These are phyloP conservation scores for Flueggea neowawraea DNA, from an alignment of 441 rosid genomes.

Conservation along the genomic window DNA sequence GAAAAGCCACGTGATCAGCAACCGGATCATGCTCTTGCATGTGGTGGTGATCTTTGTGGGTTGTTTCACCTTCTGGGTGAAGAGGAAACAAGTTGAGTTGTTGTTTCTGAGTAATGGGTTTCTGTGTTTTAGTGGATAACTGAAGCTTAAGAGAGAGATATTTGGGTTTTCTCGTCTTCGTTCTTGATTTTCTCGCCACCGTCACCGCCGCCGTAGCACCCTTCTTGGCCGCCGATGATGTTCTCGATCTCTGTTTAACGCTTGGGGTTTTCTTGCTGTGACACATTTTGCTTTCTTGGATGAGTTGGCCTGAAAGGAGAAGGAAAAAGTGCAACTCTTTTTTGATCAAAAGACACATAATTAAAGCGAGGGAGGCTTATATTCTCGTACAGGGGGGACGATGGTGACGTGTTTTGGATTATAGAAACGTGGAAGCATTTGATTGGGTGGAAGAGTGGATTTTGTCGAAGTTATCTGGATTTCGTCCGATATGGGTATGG, in stretches of 20 bases:
- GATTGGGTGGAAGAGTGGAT: slow-evolving; percentile 40
- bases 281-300: no score
- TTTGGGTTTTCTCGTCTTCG: slow-evolving; percentile 60
- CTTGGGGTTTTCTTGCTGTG: no score
- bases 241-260: no score
- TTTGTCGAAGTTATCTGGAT: no score
- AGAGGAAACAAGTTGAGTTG: neutral
- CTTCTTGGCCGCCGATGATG: slow-evolving; percentile 14
- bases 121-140: slow-evolving; percentile 10
- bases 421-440: slow-evolving; percentile 29
- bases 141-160: slow-evolving; percentile 51
- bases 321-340: no score
- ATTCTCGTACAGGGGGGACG: slow-evolving; percentile 3
- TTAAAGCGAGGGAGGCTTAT: no score
- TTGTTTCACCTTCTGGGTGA: no score
- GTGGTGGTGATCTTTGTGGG: no score
- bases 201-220: no score
- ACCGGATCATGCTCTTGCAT: slow-evolving; percentile 36
- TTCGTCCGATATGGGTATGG: slow-evolving; percentile 22
- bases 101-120: slow-evolving; percentile 6
- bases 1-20: slow-evolving; percentile 32
- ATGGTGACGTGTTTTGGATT: slow-evolving; percentile 8
- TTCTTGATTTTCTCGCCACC: slow-evolving; percentile 34
- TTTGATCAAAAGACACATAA: no score
- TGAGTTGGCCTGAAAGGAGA: no score